Percentiles rank a stretch among this genome's conserved stretches.
Conservation (phyloP, 2,329 filamentous ascomycete genomes). For the Pleurostoma richardsiae region DNA sequence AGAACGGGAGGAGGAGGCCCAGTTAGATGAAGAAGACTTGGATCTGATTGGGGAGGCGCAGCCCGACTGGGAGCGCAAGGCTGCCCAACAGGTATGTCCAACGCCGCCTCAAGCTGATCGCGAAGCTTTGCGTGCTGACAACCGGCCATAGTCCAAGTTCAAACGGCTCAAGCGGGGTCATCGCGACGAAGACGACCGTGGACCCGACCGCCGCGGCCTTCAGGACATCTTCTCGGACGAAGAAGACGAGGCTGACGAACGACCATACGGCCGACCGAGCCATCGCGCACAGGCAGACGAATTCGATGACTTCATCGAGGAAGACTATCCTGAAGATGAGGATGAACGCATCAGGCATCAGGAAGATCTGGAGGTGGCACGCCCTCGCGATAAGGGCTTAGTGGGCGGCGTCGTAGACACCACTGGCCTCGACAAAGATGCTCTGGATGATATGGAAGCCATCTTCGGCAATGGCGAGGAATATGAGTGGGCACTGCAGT, state of each 20-base stretch:
- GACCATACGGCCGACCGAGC: conserved; percentile 42
- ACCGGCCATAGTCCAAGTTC: conserved; percentile 68
- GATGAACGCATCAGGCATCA: conserved; percentile 68
- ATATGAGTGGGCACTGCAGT: conserved; percentile 88
- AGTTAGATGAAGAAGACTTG: conserved; percentile 91
- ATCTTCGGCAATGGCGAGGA: conserved; percentile 96
- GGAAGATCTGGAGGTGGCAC: conserved; percentile 84
- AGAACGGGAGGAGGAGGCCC: conserved; percentile 79
- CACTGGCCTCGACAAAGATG: conserved; percentile 83
- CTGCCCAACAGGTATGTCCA: conserved; percentile 60
- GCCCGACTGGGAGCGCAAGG: conserved; percentile 63
- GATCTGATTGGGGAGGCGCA: conserved; percentile 87
- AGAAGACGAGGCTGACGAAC: conserved; percentile 67
- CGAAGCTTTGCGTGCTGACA: too few species aligned
- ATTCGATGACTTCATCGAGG: conserved; percentile 94
- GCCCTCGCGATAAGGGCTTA: conserved; percentile 67
- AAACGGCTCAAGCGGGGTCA: conserved; percentile 95
- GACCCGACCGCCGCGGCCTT: conserved; percentile 64
- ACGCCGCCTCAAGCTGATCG: too few species aligned
- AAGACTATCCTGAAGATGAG: conserved; percentile 87
- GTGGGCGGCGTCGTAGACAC: conserved; percentile 70
- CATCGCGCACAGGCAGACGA: conserved; percentile 67
- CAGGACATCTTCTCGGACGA: conserved; percentile 95
- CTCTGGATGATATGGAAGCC: conserved; percentile 90
- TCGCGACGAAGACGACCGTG: conserved; percentile 64